phyloP scores from a whole-genome alignment of 768 basidiomycete species.

The Russula sp. region DNA sequence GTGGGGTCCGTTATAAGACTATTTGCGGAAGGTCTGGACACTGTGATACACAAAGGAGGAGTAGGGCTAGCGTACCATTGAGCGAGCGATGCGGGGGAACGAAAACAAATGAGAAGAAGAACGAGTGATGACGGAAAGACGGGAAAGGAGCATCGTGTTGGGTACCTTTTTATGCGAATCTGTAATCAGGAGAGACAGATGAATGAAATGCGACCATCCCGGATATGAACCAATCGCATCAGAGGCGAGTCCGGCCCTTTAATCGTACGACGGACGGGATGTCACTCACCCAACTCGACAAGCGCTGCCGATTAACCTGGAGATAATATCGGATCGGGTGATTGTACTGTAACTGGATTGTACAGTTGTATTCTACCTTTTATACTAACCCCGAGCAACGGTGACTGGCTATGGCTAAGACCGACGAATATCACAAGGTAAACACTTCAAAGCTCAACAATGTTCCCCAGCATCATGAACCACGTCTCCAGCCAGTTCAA shows the following conservation, averaged over 20 bases:
- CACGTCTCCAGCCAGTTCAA: conserved; percentile 60
- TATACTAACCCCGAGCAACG: too few relatives aligned
- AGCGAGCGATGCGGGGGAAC: conserved; percentile 24
- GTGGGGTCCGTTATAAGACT: conserved; percentile 40
- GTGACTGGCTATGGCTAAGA: background rate
- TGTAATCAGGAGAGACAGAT: background rate
- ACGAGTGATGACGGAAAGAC: conserved; percentile 37
- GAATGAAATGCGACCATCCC: conserved; percentile 18
- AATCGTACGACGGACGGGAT: conserved; percentile 20
- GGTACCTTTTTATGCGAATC: background rate
- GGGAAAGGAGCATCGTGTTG: conserved; percentile 12
- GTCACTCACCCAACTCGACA: conserved; percentile 2
- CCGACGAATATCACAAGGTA: background rate
- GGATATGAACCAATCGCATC: conserved; percentile 22
- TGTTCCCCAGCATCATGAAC: conserved; percentile 66
- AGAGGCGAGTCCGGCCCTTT: conserved; percentile 2
- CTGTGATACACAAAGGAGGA: background rate
- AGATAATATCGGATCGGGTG: too few relatives aligned
- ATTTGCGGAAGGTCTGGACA: conserved; percentile 2
- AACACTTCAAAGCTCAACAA: conserved; percentile 43
- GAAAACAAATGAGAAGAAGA: conserved; percentile 28
- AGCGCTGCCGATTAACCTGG: conserved; percentile 12
- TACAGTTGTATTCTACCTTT: too few relatives aligned
- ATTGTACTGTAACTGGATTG: too few relatives aligned
- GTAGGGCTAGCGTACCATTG: conserved; percentile 24